Percentiles rank a stretch among this genome's conserved stretches.
Evolutionary conservation across 306 rosid species (phyloP).

Genomic region (Trifolium dubium): DNA sequence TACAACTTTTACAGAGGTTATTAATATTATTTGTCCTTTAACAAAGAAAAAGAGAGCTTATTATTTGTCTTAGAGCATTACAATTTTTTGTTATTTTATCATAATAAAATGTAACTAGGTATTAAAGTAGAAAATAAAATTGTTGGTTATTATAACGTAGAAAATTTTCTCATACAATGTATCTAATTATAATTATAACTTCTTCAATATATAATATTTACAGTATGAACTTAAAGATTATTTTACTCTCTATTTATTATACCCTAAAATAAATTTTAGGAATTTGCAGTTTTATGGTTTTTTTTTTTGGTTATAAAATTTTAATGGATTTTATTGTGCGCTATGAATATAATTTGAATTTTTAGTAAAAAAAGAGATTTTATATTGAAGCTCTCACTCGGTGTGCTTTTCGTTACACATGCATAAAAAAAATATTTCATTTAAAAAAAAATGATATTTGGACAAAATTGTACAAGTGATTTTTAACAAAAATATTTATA

Average conservation of each 20-base stretch:
- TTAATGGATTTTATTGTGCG: conserved; percentile 9
- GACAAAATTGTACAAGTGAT: conserved; percentile 3
- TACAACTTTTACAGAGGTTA: conserved; percentile 15
- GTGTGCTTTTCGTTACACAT: too few species aligned
- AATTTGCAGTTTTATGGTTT: conserved; percentile 10
- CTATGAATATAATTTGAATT: conserved; percentile 7
- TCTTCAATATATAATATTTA: too few species aligned
- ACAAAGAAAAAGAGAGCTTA: not conserved
- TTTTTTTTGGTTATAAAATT: not conserved
- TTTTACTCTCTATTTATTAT: not conserved
- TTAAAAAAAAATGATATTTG: not conserved
- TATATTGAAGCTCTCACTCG: too few species aligned
- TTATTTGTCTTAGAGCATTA: not conserved
- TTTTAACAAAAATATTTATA: conserved; percentile 20
- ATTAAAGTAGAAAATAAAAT: not conserved
- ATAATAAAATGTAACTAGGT: not conserved
- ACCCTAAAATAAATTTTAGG: conserved; percentile 16
- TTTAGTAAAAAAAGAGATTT: too few species aligned
- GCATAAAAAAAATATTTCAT: too few species aligned
- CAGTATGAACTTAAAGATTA: not conserved
- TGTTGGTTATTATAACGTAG: too few species aligned
- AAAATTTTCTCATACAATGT: not conserved
- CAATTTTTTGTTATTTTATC: conserved; percentile 9
- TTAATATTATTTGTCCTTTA: conserved; percentile 3
- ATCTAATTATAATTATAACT: not conserved